These are phyloP conservation scores for Lentinula detonsa DNA, from an alignment of 768 basidiomycete species.

Conservation along the genomic window DNA sequence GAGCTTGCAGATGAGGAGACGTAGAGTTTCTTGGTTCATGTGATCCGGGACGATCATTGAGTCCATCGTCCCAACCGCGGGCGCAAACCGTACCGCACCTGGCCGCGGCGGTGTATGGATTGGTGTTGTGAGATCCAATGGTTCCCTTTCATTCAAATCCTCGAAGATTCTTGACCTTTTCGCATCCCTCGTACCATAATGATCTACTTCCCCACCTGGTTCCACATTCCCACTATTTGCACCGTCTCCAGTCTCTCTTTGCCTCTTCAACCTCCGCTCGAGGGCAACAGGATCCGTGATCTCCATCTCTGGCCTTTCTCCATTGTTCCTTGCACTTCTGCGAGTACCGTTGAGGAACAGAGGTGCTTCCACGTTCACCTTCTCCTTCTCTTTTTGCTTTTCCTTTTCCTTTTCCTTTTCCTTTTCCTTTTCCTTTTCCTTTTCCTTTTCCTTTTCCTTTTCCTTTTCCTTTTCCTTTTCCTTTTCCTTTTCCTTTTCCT, in stretches of 20 bases:
- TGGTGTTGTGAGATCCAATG: conserved; percentile 38
- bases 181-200: conserved; percentile 33
- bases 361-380: conserved; percentile 33
- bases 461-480: conserved; percentile 39
- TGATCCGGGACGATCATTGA: conserved; percentile 9
- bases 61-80: conserved; percentile 14
- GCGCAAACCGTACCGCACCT: conserved; percentile 45
- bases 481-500: conserved; percentile 47
- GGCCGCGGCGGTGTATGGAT: conserved; percentile 18
- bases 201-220: conserved; percentile 48
- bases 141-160: conserved; percentile 48
- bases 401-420: conserved; percentile 33
- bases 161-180: conserved; percentile 52
- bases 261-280: conserved; percentile 70
- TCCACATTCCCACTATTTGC: conserved; percentile 40
- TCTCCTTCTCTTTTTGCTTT: conserved; percentile 47
- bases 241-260: conserved; percentile 47
- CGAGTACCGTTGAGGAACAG: conserved; percentile 38
- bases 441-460: conserved; percentile 48
- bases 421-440: conserved; percentile 31
- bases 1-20: conserved; percentile 3
- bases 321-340: conserved; percentile 70
- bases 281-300: conserved; percentile 74
- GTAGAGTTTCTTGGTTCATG: neutral
- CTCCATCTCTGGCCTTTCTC: conserved; percentile 60